These are phyloP conservation scores for Cunninghamia lanceolata DNA, from an alignment of 75 land plant species.

Conservation along the genomic window DNA sequence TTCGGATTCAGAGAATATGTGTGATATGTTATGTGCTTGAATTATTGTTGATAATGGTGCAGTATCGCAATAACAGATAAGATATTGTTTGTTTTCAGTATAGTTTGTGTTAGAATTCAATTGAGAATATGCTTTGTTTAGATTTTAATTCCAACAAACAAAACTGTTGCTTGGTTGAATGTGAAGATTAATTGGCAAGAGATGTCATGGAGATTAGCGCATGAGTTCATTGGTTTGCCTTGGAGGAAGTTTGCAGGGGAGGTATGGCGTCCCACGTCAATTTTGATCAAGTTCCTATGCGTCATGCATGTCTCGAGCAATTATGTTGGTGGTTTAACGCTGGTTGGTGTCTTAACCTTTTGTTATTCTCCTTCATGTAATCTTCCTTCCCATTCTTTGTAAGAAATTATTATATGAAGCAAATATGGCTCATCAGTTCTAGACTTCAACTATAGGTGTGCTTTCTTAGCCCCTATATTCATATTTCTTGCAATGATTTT, in stretches of 20 bases:
- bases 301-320: conserved; percentile 48
- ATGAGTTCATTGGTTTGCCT: conserved; percentile 13
- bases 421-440: neutral
- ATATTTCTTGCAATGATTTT: neutral
- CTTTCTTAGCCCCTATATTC: neutral
- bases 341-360: conserved; percentile 21
- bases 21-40: neutral
- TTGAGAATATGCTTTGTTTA: neutral
- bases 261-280: conserved; percentile 25
- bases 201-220: neutral
- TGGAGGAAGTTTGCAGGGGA: conserved; percentile 50
- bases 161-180: neutral
- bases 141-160: neutral
- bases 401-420: neutral
- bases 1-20: neutral
- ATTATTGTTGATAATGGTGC: neutral
- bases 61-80: neutral
- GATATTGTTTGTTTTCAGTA: neutral
- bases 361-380: neutral
- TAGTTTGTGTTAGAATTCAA: neutral
- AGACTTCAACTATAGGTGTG: neutral
- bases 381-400: neutral
- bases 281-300: conserved; percentile 56
- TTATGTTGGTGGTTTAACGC: conserved; percentile 26
- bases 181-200: conserved; percentile 4